A percentile compares a stretch with the other conserved stretches of the same genome.
Conservation (phyloP, 441 rosid genomes). For the Adansonia rubrostipa region DNA sequence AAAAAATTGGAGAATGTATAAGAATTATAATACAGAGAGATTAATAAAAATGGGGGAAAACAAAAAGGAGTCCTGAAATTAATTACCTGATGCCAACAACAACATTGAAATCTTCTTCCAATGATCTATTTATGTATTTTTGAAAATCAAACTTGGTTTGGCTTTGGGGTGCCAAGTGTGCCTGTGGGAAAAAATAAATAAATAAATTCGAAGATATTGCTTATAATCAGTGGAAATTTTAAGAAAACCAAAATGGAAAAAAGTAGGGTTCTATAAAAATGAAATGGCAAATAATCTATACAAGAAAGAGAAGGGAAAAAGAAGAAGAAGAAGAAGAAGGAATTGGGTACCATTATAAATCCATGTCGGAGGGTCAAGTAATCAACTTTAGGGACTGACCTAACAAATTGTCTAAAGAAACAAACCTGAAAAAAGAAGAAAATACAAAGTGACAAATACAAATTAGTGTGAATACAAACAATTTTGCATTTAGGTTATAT, state of each 20-base stretch:
- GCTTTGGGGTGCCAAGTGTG: constrained; percentile 66
- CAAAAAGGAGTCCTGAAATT: background rate
- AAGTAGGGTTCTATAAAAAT: background rate
- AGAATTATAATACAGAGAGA: background rate
- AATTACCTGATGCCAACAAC: constrained; percentile 64
- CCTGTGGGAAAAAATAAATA: constrained; percentile 35
- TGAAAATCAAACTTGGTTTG: constrained; percentile 53
- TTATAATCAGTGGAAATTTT: background rate
- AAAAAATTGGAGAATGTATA: background rate
- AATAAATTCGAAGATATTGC: constrained; percentile 4
- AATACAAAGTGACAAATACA: background rate
- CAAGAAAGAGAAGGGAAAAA: no score
- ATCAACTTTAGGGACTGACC: constrained; percentile 70
- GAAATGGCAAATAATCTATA: background rate
- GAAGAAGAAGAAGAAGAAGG: background rate
- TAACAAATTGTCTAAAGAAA: constrained; percentile 67
- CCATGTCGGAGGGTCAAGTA: constrained; percentile 72
- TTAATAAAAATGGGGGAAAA: background rate
- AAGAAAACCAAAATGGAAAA: background rate
- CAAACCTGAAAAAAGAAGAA: constrained; percentile 40
- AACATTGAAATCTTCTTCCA: constrained; percentile 68
- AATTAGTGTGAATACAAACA: background rate
- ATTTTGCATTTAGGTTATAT: background rate
- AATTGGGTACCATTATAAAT: constrained; percentile 55
- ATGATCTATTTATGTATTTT: constrained; percentile 64